Evolutionary conservation across 2,329 filamentous ascomycete species (phyloP), one percentile per base, ranked within the genome.

Genomic region (Ophiocordyceps robertsii): DNA sequence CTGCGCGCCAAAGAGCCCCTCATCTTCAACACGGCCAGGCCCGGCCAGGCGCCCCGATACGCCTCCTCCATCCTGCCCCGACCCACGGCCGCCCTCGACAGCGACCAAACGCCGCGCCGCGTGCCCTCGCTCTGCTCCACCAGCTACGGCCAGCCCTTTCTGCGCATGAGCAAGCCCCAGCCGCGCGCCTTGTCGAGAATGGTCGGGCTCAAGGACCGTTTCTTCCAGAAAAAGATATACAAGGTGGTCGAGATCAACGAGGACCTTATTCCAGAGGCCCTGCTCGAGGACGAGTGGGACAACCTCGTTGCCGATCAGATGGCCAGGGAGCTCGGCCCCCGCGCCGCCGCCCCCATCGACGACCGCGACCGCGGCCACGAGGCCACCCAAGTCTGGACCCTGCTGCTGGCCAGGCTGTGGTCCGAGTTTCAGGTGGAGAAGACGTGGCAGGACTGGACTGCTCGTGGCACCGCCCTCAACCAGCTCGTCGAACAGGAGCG

Each of bases 111-210:
- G 13, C 50, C 54, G 17, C 51, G 49, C 16, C 55, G 72, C 38
- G 66, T 85, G 3, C 84, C 84, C 1, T 62, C 63, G 1, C 54
- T 86, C 1, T 56, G 55, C 32, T 63, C 72, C 29, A 69, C 72
- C 4, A 68, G 77, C 3, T 65, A 68, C 35, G 69, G 68, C 24
- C 59, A 79, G 21, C 75, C 82, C 1, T 82, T 88, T 52, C 57
- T 90, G 27, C 75, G 84, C 31, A 60, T 81, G 37, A 69, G 65
- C 47, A 84, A 82, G 56, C 78, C 79, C 5, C 80, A 88, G 56
- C 72, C 80, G 2, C 54, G 56, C 1, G 59, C 61, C n/a, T 59
- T 89, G 17, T 72, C 68, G n/a, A 62, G 71, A 9, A 67, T 80
- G 14, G 52, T 89, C 2, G 63, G 67, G 10, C 63, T 73, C 40